phyloP scores from a whole-genome alignment of 352 stramenopile species.

The Pythium utonaiense region DNA sequence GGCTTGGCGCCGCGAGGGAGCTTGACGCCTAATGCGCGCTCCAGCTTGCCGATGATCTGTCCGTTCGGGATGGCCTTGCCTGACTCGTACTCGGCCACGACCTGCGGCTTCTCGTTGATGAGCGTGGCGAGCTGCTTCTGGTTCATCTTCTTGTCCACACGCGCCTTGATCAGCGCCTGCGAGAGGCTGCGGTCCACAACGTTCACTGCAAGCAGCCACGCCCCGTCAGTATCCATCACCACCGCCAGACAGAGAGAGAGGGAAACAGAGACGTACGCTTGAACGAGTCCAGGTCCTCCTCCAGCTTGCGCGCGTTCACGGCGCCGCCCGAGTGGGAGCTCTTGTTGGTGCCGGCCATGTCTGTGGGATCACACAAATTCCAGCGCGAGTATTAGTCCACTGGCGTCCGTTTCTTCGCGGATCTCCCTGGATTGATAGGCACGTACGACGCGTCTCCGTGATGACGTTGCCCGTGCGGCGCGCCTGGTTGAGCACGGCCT shows the following conservation, averaged over 20 bases:
- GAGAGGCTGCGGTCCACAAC: conserved; percentile 83
- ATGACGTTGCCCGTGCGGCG: conserved; percentile 67
- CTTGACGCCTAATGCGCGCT: conserved; percentile 90
- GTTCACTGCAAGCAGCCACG: conserved; percentile 43
- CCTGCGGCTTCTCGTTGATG: conserved; percentile 96
- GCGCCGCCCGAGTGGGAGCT: conserved; percentile 70
- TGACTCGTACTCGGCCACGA: conserved; percentile 97
- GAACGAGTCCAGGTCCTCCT: conserved; percentile 89
- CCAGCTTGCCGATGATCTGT: conserved; percentile 96
- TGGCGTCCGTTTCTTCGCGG: not conserved
- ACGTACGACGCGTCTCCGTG: conserved; percentile 73
- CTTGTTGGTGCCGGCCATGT: conserved; percentile 80
- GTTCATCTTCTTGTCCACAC: conserved; percentile 97
- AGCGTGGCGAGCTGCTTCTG: conserved; percentile 96
- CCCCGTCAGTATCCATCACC: too few species aligned
- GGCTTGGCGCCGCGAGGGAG: conserved; percentile 65
- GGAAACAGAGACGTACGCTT: conserved; percentile 55
- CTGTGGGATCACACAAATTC: too few species aligned
- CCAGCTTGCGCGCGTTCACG: conserved; percentile 89
- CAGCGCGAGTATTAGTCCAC: not conserved
- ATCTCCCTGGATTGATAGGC: not conserved
- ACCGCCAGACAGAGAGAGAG: too few species aligned
- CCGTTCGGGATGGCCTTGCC: conserved; percentile 97
- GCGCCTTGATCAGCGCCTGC: conserved; percentile 94
- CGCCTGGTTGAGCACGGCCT: conserved; percentile 68